phyloP scores from a whole-genome alignment of 2,329 filamentous ascomycete genomes.

The Arthrobotrys entomopaga region DNA sequence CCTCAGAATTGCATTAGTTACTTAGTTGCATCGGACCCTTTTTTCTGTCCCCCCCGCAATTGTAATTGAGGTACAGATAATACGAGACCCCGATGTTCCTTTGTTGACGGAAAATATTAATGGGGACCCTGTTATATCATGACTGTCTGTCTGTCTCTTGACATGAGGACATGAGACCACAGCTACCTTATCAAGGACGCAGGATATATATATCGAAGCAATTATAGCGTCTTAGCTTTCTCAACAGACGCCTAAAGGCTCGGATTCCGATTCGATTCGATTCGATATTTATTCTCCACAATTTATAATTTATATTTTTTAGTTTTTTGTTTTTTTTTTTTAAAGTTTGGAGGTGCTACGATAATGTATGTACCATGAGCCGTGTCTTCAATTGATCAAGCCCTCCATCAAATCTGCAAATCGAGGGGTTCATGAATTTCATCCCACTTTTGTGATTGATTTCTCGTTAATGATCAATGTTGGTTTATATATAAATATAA shows the following conservation, averaged over 20 bases:
- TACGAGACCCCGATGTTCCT: slow-evolving; percentile 31
- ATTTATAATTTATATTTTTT: too few relatives aligned
- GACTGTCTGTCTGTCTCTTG: slow-evolving; percentile 18
- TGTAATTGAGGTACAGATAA: too few relatives aligned
- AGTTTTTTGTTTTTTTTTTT: slow-evolving; percentile 1
- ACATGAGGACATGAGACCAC: slow-evolving; percentile 23
- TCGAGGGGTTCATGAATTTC: slow-evolving; percentile 9
- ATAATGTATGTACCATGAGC: slow-evolving; percentile 42
- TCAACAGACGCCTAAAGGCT: neutral
- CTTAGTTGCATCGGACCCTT: slow-evolving; percentile 41
- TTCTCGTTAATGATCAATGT: slow-evolving; percentile 30
- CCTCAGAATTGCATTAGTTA: slow-evolving; percentile 28
- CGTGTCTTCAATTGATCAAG: slow-evolving; percentile 33
- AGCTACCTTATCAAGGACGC: slow-evolving; percentile 38
- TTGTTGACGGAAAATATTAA: slow-evolving; percentile 5
- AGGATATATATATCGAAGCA: slow-evolving; percentile 30
- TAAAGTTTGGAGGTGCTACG: slow-evolving; percentile 29
- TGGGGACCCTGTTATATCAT: slow-evolving; percentile 21
- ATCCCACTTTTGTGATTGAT: slow-evolving; percentile 18
- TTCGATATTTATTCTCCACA: slow-evolving; percentile 14
- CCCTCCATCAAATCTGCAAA: slow-evolving; percentile 29
- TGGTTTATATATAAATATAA: slow-evolving; percentile 29
- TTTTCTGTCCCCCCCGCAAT: slow-evolving; percentile 38
- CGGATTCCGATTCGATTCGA: slow-evolving; percentile 1
- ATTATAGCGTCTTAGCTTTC: slow-evolving; percentile 39